These are phyloP conservation scores for Artomyces pyxidatus DNA, from an alignment of 768 basidiomycete genomes.

Conservation along the genomic window DNA sequence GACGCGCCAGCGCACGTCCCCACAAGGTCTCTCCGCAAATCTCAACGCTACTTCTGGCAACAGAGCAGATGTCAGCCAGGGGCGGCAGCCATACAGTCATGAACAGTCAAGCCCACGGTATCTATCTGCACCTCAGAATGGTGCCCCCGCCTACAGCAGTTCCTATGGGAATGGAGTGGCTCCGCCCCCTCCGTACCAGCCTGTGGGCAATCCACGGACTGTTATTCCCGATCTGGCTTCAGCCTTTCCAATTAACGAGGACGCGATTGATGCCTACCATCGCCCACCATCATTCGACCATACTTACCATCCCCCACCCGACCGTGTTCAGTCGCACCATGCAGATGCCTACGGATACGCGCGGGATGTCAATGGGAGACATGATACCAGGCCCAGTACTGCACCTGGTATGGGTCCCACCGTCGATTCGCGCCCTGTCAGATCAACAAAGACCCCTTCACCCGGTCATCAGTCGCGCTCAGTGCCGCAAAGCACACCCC, in stretches of 20 bases:
- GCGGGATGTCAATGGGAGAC: neutral
- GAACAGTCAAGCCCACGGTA: neutral
- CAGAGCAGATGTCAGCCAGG: neutral
- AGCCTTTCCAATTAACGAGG: conserved; percentile 14
- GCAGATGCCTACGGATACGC: neutral
- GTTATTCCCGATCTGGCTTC: conserved; percentile 10
- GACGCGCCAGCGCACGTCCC: neutral
- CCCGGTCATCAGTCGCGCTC: conserved; percentile 10
- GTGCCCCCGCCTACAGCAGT: neutral
- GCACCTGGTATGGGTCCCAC: neutral
- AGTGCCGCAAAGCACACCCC: conserved; percentile 14
- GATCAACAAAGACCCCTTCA: conserved; percentile 12
- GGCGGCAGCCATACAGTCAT: neutral
- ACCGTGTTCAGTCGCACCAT: neutral
- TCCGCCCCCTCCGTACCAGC: neutral
- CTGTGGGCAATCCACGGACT: neutral
- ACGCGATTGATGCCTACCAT: conserved; percentile 4
- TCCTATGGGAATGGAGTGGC: neutral
- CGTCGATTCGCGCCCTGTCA: conserved; percentile 6
- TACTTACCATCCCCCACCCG: neutral
- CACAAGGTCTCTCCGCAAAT: neutral
- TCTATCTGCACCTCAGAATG: neutral
- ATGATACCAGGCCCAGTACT: neutral
- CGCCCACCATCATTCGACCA: neutral
- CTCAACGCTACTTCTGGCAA: neutral